Evolutionary conservation across 768 basidiomycete genomes (phyloP).

Genomic region (Nevesoporus exiguus): DNA sequence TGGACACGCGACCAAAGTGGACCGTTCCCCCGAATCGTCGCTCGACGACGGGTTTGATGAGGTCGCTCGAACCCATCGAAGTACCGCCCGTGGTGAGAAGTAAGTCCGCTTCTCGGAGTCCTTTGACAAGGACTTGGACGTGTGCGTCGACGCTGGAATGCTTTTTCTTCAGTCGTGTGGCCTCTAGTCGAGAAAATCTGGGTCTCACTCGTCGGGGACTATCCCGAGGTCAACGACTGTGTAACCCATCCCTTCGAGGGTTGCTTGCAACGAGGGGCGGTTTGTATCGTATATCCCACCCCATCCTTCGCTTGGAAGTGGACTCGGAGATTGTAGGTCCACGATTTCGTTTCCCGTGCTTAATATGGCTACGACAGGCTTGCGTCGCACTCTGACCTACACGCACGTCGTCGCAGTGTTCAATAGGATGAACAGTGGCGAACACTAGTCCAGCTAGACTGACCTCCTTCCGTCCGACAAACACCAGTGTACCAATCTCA

Average conservation of each 20-base stretch:
- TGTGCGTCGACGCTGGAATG: constrained; percentile 52
- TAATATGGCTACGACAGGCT: constrained; percentile 74
- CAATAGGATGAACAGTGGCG: not conserved
- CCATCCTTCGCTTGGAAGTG: constrained; percentile 44
- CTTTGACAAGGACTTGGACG: constrained; percentile 51
- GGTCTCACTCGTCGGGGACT: constrained; percentile 62
- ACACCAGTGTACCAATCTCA: constrained; percentile 78
- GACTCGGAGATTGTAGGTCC: constrained; percentile 50
- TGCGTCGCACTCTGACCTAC: constrained; percentile 66
- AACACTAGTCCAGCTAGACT: constrained; percentile 7
- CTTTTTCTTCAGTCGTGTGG: not conserved
- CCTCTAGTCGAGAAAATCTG: not conserved
- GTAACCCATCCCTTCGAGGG: constrained; percentile 70
- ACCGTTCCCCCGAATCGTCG: constrained; percentile 68
- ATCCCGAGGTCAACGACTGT: constrained; percentile 79
- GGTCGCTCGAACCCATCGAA: constrained; percentile 86
- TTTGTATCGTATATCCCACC: constrained; percentile 85
- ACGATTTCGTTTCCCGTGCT: constrained; percentile 85
- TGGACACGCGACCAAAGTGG: constrained; percentile 82
- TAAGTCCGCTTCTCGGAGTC: constrained; percentile 64
- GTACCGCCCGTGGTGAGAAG: constrained; percentile 87
- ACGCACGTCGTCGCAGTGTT: not conserved
- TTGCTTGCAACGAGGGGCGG: constrained; percentile 70
- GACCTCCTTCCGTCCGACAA: constrained; percentile 73
- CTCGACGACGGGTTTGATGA: constrained; percentile 87